Evolutionary conservation across 1,284 basidiomycete genomes (phyloP), one percentile per base, ranked within the genome.

Genomic region (Ustilago trichophora): DNA sequence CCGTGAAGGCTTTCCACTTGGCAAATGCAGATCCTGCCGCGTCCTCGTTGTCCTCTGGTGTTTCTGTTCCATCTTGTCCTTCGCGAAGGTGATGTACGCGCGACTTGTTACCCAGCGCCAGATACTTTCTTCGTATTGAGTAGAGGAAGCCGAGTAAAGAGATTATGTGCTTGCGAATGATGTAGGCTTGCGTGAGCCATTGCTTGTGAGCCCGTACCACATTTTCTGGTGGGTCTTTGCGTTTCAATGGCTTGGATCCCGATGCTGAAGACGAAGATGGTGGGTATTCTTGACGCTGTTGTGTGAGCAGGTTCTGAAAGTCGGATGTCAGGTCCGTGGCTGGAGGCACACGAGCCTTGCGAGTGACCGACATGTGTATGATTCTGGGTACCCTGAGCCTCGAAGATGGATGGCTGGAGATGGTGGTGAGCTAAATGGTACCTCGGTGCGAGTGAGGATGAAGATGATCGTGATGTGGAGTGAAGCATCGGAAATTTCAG

Each of bases 1-100:
- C 87, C 3, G 53, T 85, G 52, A 87, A 87, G 12, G 86, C 43
- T 35, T 66, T 74, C 74, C 74, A 76, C 41, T 70, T 73, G 24
- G 71, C 56, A 40, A 78, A 77, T 0, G 65, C 58, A 1, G 57
- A 53, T 15, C 55, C 44, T 10, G 48, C 43, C 15, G 16, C 36
- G 22, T 58, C 48, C 3, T 55, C 58, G 4, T 55, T 35, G 18
- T 60, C 49, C 6, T 55, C 62, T 6, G 58, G 46, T 25, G 46
- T 48, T 9, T 68, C 53, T 3, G 33, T 19, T 7, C 54, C 60
- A 31, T 70, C 45, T 19, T 50, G 44, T 3, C 26, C 48, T 15
- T 48, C 52, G 7, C 52, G 40, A 22, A 59, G 33, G 8, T 64
- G 56, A 42, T 52, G 55, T 5, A 37, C 22, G 22, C 63, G 47